Conservation (phyloP, 768 basidiomycete species). For the Psilocybe azurescens region DNA sequence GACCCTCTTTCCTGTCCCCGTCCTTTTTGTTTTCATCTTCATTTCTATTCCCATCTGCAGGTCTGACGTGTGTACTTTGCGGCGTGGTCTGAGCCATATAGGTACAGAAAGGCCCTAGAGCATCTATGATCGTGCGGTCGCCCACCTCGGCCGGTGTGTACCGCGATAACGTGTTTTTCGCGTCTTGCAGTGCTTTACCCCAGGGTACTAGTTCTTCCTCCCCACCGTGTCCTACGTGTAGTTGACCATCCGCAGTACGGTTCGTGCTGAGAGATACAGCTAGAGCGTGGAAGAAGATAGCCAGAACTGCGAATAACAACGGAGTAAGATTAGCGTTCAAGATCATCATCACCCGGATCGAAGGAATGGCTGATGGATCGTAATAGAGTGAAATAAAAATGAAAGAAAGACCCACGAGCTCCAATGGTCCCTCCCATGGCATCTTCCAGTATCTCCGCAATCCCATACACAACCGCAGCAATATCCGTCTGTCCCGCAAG, state of each 20-base stretch:
- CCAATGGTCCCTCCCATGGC: conserved; percentile 64
- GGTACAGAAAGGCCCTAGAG: conserved; percentile 51
- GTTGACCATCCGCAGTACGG: neutral
- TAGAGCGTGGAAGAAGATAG: conserved; percentile 47
- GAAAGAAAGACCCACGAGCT: conserved; percentile 42
- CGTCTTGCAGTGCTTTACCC: conserved; percentile 22
- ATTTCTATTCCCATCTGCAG: neutral
- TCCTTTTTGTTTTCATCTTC: too few species aligned
- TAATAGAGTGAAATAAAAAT: neutral
- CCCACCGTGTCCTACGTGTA: neutral
- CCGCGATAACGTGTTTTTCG: conserved; percentile 35
- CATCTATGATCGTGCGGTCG: conserved; percentile 63
- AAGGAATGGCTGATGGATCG: too few species aligned
- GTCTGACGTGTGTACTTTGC: conserved; percentile 30
- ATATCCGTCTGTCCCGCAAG: conserved; percentile 25
- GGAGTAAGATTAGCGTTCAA: neutral
- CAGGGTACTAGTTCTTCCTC: neutral
- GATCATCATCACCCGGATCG: too few species aligned
- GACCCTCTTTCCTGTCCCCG: too few species aligned
- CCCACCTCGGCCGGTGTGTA: conserved; percentile 59
- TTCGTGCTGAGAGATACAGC: conserved; percentile 24
- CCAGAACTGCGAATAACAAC: conserved; percentile 37
- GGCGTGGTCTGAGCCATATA: neutral
- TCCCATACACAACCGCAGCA: conserved; percentile 26
- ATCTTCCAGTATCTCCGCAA: conserved; percentile 52